Evolutionary conservation across 371 early-diverging fungal genomes (phyloP), one percentile per base, ranked within the genome.

Genomic region (Cokeromyces recurvatus): DNA sequence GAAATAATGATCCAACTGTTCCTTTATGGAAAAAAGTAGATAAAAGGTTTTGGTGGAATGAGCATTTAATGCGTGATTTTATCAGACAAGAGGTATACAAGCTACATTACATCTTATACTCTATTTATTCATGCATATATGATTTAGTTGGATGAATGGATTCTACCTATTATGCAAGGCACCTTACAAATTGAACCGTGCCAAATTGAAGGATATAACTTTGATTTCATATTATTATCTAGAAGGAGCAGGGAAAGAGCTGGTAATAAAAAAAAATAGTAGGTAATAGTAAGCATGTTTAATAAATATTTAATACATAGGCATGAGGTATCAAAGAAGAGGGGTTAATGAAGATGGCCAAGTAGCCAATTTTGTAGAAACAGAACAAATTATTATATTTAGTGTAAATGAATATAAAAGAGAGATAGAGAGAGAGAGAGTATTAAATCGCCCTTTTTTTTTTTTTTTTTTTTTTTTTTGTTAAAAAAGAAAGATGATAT

Each of bases 311-410:
- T n/a, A 15, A 34, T 34, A 9, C 4, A 6, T 34, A 73, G 74
- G 87, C 11, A 71, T 82, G 57, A 68, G 89, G 52, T 85, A 78
- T 48, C 80, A 78, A 45, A 59, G 76, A 34, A 64, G 87, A 50
- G 89, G 89, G 14, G 41, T 77, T 19, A 79, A 87, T 68, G 64
- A 69, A 17, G 51, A 73, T 29, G 87, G 87, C 11, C 60, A 84
- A 53, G 78, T 75, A 4, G 76, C 83, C 10, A 86, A 88, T 48
- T 85, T 77, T 65, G 87, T 90, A 10, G 86, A 90, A 62, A 85
- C 87, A 21, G 83, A 82, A 39, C 78, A 81, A 51, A 50, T 64
- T 10, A 51, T 71, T 15, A 20, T 77, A 2, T 34, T 34, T 34
- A 9, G 14, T 4, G 35, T 34, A 34, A 15, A 15, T 4, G 4